phyloP scores from a whole-genome alignment of 306 rosid species.

The Parietaria judaica region DNA sequence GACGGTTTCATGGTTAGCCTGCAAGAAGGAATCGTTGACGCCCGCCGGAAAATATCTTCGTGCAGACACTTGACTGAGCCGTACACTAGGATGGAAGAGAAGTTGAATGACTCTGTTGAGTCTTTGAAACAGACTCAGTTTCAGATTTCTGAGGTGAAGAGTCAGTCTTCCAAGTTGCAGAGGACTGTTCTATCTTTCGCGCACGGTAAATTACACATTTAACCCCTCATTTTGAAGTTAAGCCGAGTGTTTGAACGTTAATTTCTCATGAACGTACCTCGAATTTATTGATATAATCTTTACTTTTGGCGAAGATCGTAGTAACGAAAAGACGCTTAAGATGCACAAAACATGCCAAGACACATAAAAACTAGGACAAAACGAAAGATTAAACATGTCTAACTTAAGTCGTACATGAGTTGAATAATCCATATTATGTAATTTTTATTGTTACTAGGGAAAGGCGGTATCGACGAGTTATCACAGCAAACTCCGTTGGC shows the following conservation, averaged over 20 bases:
- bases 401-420: background rate
- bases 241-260: constrained; percentile 13
- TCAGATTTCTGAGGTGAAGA: constrained; percentile 64
- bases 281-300: no score
- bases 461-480: constrained; percentile 32
- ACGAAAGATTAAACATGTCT: no score
- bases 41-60: constrained; percentile 54
- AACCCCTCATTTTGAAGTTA: constrained; percentile 5
- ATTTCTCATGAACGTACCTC: background rate
- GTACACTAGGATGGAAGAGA: constrained; percentile 44
- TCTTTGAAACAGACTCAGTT: constrained; percentile 57
- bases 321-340: no score
- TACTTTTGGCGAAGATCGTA: no score
- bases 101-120: constrained; percentile 61
- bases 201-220: constrained; percentile 44
- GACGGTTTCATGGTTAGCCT: constrained; percentile 64
- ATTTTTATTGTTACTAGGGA: constrained; percentile 35
- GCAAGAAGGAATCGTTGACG: constrained; percentile 54
- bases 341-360: no score
- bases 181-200: constrained; percentile 46
- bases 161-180: constrained; percentile 70
- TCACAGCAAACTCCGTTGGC: constrained; percentile 35
- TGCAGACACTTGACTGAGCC: constrained; percentile 62
- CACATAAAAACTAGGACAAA: no score
- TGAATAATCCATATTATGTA: constrained; percentile 26